These are phyloP conservation scores for Aureobasidium sp. DNA, from an alignment of 2,329 filamentous ascomycete species.

Conservation along the genomic window DNA sequence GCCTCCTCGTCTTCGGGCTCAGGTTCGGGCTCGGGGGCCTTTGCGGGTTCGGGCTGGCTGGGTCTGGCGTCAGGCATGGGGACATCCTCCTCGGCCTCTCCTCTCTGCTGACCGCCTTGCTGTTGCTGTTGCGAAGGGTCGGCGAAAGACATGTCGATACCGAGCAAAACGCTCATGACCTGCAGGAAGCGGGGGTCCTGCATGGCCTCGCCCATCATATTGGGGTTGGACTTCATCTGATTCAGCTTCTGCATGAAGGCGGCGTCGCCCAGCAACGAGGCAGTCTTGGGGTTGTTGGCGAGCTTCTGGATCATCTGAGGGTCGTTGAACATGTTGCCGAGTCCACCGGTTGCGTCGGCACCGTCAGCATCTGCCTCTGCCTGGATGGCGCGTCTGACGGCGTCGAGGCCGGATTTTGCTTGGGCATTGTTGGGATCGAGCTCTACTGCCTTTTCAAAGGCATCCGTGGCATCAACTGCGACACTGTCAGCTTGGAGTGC, in stretches of 20 bases:
- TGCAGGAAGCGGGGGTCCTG: constrained; percentile 86
- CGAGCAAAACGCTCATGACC: constrained; percentile 87
- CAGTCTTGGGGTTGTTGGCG: constrained; percentile 89
- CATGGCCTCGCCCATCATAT: constrained; percentile 71
- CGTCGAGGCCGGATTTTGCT: constrained; percentile 78
- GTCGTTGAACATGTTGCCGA: constrained; percentile 93
- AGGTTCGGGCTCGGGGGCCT: constrained; percentile 58
- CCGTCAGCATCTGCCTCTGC: constrained; percentile 61
- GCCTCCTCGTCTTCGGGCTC: constrained; percentile 75
- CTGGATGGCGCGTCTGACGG: constrained; percentile 83
- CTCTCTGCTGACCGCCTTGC: constrained; percentile 25
- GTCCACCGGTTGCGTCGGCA: constrained; percentile 63
- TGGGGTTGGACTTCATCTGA: constrained; percentile 72
- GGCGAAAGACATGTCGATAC: constrained; percentile 79
- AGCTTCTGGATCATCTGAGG: constrained; percentile 86
- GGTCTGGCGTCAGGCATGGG: constrained; percentile 65
- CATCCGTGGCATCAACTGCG: constrained; percentile 69
- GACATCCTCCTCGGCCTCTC: constrained; percentile 62
- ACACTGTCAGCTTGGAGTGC: background rate
- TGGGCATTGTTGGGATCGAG: constrained; percentile 86
- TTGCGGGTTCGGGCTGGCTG: constrained; percentile 48
- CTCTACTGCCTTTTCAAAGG: constrained; percentile 92
- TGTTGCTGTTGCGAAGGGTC: constrained; percentile 37
- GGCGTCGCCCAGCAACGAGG: constrained; percentile 68
- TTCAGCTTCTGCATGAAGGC: constrained; percentile 88